Percentiles rank a stretch among this genome's conserved stretches.
phyloP scores from a whole-genome alignment of 164 flowering plant genomes.

The Taxillus chinensis region DNA sequence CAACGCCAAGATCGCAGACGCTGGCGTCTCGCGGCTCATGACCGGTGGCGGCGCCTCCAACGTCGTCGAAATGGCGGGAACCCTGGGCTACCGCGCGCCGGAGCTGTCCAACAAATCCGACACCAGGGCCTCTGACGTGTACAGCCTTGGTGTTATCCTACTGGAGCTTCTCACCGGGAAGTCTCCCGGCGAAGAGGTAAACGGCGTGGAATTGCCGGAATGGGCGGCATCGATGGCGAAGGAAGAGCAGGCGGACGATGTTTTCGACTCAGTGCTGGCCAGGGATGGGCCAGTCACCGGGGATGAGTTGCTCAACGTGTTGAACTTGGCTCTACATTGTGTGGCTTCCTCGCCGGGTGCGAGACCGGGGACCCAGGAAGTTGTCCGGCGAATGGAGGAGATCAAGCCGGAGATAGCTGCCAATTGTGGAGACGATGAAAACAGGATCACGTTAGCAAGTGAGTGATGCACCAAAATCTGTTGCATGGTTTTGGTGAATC shows the following conservation, averaged over 20 bases:
- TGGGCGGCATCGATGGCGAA: slow-evolving; percentile 96
- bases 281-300: slow-evolving; percentile 43
- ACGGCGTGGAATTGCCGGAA: slow-evolving; percentile 80
- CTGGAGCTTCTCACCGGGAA: slow-evolving; percentile 91
- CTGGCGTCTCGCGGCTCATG: slow-evolving; percentile 79
- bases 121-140: slow-evolving; percentile 64
- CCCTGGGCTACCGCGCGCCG: slow-evolving; percentile 83
- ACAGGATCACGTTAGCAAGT: no score
- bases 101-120: slow-evolving; percentile 75
- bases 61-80: slow-evolving; percentile 69
- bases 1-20: slow-evolving; percentile 66
- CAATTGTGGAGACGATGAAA: slow-evolving; percentile 17
- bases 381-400: slow-evolving; percentile 57
- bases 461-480: no score
- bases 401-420: slow-evolving; percentile 57
- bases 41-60: slow-evolving; percentile 53
- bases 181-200: slow-evolving; percentile 68
- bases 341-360: slow-evolving; percentile 77
- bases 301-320: slow-evolving; percentile 74
- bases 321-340: slow-evolving; percentile 83
- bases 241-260: slow-evolving; percentile 97
- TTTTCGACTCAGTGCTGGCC: slow-evolving; percentile 83
- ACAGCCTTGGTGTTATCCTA: slow-evolving; percentile 89
- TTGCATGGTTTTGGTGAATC: no score
- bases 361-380: slow-evolving; percentile 64